Percentiles rank a stretch among this genome's conserved stretches.
phyloP scores from a whole-genome alignment of 164 flowering plant genomes.

The Protea cynaroides region DNA sequence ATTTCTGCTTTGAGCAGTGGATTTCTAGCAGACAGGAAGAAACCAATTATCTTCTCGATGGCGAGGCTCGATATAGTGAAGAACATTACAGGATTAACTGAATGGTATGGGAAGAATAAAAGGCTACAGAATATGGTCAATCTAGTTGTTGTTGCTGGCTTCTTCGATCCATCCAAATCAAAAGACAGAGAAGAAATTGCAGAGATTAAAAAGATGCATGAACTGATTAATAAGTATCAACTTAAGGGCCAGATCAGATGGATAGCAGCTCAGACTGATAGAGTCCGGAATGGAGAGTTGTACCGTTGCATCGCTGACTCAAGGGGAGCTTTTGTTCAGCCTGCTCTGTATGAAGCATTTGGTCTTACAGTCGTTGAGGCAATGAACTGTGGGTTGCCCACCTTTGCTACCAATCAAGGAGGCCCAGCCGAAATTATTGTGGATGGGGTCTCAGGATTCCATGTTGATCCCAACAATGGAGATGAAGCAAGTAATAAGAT shows the following conservation, averaged over 20 bases:
- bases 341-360: slow-evolving; percentile 88
- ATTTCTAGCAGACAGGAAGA: slow-evolving; percentile 62
- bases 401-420: slow-evolving; percentile 92
- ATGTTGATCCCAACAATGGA: slow-evolving; percentile 78
- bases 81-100: slow-evolving; percentile 74
- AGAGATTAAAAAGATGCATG: slow-evolving; percentile 88
- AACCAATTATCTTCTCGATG: slow-evolving; percentile 96
- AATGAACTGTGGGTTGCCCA: slow-evolving; percentile 91
- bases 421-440: slow-evolving; percentile 97
- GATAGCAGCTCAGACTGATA: slow-evolving; percentile 90
- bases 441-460: slow-evolving; percentile 87
- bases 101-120: slow-evolving; percentile 87
- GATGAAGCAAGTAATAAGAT: slow-evolving; percentile 76
- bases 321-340: slow-evolving; percentile 92
- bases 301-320: slow-evolving; percentile 87
- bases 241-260: slow-evolving; percentile 81
- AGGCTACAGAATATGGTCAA: slow-evolving; percentile 64
- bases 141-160: slow-evolving; percentile 84
- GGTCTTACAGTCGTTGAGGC: slow-evolving; percentile 95
- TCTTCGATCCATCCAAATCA: slow-evolving; percentile 76
- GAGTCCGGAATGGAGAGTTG: slow-evolving; percentile 73
- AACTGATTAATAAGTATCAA: slow-evolving; percentile 57
- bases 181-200: slow-evolving; percentile 90
- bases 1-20: slow-evolving; percentile 48
- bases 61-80: slow-evolving; percentile 94